phyloP scores from a whole-genome alignment of 306 rosid genomes.

The Vigna unguiculata region DNA sequence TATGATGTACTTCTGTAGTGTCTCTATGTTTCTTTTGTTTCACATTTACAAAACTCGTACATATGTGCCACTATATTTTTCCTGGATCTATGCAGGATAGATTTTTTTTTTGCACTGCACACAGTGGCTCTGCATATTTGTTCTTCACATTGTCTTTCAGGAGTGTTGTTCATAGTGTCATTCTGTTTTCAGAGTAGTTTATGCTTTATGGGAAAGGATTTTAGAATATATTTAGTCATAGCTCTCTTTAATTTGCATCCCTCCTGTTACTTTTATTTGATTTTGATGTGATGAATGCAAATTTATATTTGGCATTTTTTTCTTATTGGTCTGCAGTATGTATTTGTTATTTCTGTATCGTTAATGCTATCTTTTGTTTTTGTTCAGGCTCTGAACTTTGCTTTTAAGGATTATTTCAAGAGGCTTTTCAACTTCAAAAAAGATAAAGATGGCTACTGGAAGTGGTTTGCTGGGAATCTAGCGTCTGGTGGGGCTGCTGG shows the following conservation, averaged over 20 bases:
- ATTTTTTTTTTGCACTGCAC: background rate
- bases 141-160: background rate
- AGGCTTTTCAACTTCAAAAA: conserved; percentile 82
- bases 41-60: background rate
- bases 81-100: background rate
- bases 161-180: conserved; percentile 2
- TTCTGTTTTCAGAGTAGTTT: conserved; percentile 8
- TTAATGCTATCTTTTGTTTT: background rate
- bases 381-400: conserved; percentile 77
- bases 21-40: background rate
- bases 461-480: conserved; percentile 88
- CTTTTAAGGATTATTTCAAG: conserved; percentile 85
- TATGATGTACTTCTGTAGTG: background rate
- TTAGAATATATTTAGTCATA: background rate
- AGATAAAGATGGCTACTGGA: conserved; percentile 81
- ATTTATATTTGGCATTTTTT: background rate
- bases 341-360: background rate
- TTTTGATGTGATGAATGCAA: background rate
- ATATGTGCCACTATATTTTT: background rate
- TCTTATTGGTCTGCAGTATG: conserved; percentile 1
- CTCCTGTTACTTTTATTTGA: background rate
- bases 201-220: conserved; percentile 2
- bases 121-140: background rate
- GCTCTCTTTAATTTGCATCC: background rate
- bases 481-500: conserved; percentile 90